Evolutionary conservation across 768 basidiomycete species (phyloP).

Genomic region (Termitomyces eurrhizus): DNA sequence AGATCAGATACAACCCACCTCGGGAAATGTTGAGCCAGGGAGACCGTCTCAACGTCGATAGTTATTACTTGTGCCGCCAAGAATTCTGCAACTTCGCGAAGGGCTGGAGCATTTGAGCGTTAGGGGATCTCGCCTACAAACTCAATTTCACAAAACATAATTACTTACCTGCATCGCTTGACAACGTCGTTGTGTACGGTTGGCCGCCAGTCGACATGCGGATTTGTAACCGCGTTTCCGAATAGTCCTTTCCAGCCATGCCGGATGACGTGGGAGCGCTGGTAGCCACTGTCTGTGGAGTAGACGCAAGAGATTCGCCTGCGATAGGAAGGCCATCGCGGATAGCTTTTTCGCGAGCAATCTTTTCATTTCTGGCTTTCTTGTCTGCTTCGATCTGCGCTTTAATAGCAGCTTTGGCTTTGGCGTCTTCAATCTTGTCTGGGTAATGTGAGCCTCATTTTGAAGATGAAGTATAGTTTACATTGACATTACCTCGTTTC

Average conservation of each 20-base stretch:
- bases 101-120: slow-evolving; percentile 17
- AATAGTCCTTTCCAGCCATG: slow-evolving; percentile 70
- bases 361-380: slow-evolving; percentile 79
- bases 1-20: slow-evolving; percentile 41
- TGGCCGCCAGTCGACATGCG: slow-evolving; percentile 77
- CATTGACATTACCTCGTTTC: slow-evolving; percentile 54
- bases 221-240: slow-evolving; percentile 88
- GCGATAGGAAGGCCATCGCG: slow-evolving; percentile 63
- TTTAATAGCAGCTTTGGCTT: slow-evolving; percentile 82
- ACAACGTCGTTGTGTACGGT: slow-evolving; percentile 75
- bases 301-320: slow-evolving; percentile 26
- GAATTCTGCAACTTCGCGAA: slow-evolving; percentile 36
- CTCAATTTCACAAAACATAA: not conserved
- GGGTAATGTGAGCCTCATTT: not conserved
- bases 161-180: slow-evolving; percentile 73
- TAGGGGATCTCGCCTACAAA: not conserved
- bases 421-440: slow-evolving; percentile 91
- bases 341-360: slow-evolving; percentile 87
- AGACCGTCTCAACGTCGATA: slow-evolving; percentile 75
- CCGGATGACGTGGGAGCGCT: slow-evolving; percentile 33
- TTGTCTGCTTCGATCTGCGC: slow-evolving; percentile 96
- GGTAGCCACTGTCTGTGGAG: slow-evolving; percentile 22
- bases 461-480: not conserved
- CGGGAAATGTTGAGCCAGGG: slow-evolving; percentile 79
- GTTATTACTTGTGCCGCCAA: slow-evolving; percentile 68